Percentiles rank a stretch among this genome's conserved stretches.
These are phyloP conservation scores for Periconia macrospinosa DNA, from an alignment of 2,329 filamentous ascomycete species.

Conservation along the genomic window DNA sequence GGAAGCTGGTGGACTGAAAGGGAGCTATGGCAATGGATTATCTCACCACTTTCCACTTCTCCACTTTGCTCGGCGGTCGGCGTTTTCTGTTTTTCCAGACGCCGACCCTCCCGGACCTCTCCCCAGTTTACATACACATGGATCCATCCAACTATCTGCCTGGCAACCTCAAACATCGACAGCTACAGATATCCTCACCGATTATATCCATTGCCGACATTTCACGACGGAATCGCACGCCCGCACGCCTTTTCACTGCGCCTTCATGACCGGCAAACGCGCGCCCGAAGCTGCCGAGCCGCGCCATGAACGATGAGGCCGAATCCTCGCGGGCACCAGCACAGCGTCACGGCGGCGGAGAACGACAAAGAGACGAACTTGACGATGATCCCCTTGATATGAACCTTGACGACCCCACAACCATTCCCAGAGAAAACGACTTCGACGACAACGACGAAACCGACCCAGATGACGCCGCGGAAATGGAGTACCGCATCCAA, in stretches of 20 bases:
- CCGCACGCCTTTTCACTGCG: constrained; percentile 4
- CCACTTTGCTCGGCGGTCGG: constrained; percentile 24
- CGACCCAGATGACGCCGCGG: constrained; percentile 15
- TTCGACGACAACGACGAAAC: constrained; percentile 10
- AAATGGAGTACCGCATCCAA: constrained; percentile 21
- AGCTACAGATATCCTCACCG: constrained; percentile 3
- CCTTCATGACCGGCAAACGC: constrained; percentile 29
- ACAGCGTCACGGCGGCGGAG: constrained; percentile 14
- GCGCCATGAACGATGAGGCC: constrained; percentile 45
- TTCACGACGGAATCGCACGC: no score
- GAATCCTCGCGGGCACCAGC: constrained; percentile 36
- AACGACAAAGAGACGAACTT: constrained; percentile 6
- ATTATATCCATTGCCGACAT: no score
- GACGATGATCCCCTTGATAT: background rate
- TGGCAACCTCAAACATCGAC: constrained; percentile 14
- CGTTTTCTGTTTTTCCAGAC: constrained; percentile 30
- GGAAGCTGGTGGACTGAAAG: background rate
- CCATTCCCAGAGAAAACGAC: background rate
- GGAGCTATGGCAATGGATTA: constrained; percentile 26
- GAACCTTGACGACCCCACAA: no score
- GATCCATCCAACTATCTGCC: background rate
- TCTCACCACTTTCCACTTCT: constrained; percentile 38
- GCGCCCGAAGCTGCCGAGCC: constrained; percentile 11
- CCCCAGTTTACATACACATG: no score
- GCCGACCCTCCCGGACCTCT: constrained; percentile 18